Base-by-base conservation (phyloP, 148 eudicot species). In the Vaccinium macrocarpon region DNA sequence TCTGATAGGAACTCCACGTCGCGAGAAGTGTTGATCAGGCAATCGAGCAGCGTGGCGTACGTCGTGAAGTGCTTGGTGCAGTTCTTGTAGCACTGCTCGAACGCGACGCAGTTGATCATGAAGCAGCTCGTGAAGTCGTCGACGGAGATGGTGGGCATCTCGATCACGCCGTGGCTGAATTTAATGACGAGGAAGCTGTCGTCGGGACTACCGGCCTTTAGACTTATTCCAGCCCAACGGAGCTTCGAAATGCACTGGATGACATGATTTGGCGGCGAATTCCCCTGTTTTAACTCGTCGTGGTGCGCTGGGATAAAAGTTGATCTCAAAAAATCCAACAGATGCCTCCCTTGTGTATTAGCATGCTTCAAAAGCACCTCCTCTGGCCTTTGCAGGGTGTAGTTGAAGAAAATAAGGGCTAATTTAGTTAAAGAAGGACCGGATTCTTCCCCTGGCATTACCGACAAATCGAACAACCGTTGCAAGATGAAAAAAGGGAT, bases 51-150 rank as follows among this genome's bases (percentile, higher is more conserved):
- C 0, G 92, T 91, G 11, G 92, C 91, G 56, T 95, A 95, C 0
- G 98, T 89, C 1, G 98, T 95, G 88, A 94, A 89, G 81, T 94
- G 91, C 46, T 87, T 93, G 0, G 96, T 86, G 68, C 91, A 85
- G 3, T 57, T 71, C 14, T 82, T 83, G 72, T 90, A 89, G 52
- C 95, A 93, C 82, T 93, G 97, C 83, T 95, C 96, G 48, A 88
- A 93, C 0, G 95, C 95, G 10, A 95, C 92, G 19, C 92, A 93
- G 66, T 94, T 95, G 1, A 91, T 77, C 49, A 95, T 46, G 79
- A 94, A 91, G 0, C 92, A 84, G 86, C 92, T 88, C 94, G 90
- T 89, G 88, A 95, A 94, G 48, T 91, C 93, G 77, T 95, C 98
- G 1, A 95, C n/a, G 11, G 92, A 76, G 2, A 94, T 78, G 4